These are phyloP conservation scores for Amanita fuliginea DNA, from an alignment of 768 basidiomycete species.

Conservation along the genomic window DNA sequence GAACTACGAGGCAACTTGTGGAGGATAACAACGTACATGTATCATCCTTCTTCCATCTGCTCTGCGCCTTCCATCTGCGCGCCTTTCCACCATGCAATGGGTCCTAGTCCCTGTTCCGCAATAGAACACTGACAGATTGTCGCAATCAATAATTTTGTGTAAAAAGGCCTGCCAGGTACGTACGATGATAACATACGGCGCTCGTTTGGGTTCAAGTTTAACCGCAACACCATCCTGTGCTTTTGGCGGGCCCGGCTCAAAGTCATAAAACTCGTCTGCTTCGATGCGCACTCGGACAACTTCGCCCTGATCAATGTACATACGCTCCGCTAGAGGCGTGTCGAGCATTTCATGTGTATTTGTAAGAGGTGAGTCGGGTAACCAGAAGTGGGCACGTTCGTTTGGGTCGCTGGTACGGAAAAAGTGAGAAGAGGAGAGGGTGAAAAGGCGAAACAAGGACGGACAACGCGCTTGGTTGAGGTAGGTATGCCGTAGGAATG, in stretches of 20 bases:
- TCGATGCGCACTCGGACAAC: constrained; percentile 72
- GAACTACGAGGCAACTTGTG: no score
- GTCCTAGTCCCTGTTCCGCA: constrained; percentile 73
- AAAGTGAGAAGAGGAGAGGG: neutral
- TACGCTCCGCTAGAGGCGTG: constrained; percentile 49
- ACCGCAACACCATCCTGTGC: constrained; percentile 57
- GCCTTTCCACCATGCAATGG: constrained; percentile 64
- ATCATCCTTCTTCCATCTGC: constrained; percentile 32
- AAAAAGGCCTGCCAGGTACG: constrained; percentile 14
- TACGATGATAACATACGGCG: constrained; percentile 67
- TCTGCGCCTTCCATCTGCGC: constrained; percentile 27
- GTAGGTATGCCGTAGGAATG: constrained; percentile 69
- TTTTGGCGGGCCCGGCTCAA: constrained; percentile 77
- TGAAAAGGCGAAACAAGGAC: constrained; percentile 13
- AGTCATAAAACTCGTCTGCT: constrained; percentile 74
- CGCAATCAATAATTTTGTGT: neutral
- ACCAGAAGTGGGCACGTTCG: constrained; percentile 78
- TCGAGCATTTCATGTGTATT: constrained; percentile 57
- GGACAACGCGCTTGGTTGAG: constrained; percentile 73
- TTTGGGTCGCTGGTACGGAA: constrained; percentile 52
- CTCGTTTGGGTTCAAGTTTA: constrained; percentile 34
- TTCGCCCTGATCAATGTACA: constrained; percentile 76
- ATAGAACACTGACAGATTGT: constrained; percentile 55
- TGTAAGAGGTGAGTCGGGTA: constrained; percentile 47
- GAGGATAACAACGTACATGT: neutral